Evolutionary conservation across 805 yeast species (phyloP).

Genomic region (Cyberlindnera americana): DNA sequence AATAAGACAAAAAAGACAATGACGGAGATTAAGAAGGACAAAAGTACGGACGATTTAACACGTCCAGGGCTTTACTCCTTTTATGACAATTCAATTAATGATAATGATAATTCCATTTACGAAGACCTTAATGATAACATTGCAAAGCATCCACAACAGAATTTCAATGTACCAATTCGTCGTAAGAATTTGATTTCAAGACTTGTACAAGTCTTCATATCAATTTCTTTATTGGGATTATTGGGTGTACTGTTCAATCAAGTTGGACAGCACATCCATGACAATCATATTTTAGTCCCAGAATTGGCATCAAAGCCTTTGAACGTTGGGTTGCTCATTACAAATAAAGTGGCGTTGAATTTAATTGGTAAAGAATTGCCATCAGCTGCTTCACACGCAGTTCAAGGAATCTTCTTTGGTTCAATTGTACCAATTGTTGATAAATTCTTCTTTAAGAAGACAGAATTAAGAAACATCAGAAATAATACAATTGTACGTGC

Average conservation of each 20-base stretch:
- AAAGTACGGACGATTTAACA: conserved; percentile 14
- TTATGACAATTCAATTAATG: conserved; percentile 14
- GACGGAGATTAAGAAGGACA: conserved; percentile 1
- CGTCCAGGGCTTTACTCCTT: conserved; percentile 17
- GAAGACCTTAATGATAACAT: conserved; percentile 16
- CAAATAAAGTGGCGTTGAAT: conserved; percentile 5
- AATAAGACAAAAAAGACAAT: neutral
- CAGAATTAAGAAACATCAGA: conserved; percentile 10
- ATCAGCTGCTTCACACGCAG: conserved; percentile 32
- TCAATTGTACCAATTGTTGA: conserved; percentile 40
- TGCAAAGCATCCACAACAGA: conserved; percentile 9
- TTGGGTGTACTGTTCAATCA: conserved; percentile 54
- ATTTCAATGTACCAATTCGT: neutral
- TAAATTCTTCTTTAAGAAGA: conserved; percentile 14
- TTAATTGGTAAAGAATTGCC: conserved; percentile 16
- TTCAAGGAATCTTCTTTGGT: conserved; percentile 62
- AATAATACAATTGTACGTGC: conserved; percentile 33
- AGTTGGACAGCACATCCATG: conserved; percentile 49
- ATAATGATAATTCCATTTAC: conserved; percentile 13
- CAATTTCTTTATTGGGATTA: conserved; percentile 30
- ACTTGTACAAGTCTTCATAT: conserved; percentile 3
- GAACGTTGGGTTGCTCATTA: conserved; percentile 32
- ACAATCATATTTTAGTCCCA: conserved; percentile 42
- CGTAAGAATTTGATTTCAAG: conserved; percentile 1
- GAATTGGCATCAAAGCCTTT: conserved; percentile 40